Evolutionary conservation across 768 basidiomycete species (phyloP).

Genomic region (Amanita inopinata): DNA sequence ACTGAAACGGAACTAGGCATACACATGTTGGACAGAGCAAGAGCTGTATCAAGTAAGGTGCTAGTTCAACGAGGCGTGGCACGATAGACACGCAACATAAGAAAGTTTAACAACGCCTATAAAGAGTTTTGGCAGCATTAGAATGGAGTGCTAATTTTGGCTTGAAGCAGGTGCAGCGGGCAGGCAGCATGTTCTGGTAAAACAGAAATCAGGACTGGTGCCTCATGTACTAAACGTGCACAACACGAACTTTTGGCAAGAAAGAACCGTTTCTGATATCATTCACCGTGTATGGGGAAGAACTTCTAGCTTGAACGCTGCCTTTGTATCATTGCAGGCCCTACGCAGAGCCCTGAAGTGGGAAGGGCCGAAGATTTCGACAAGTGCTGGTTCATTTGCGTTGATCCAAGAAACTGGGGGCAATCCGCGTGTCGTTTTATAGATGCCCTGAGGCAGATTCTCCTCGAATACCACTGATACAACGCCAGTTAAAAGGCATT

Average conservation of each 20-base stretch:
- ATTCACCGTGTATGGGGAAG: constrained; percentile 23
- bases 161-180: neutral
- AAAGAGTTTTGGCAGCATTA: too few species aligned
- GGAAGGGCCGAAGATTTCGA: constrained; percentile 62
- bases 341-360: constrained; percentile 66
- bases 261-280: neutral
- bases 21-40: neutral
- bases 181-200: constrained; percentile 1
- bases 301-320: constrained; percentile 68
- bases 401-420: constrained; percentile 74
- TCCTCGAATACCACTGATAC: constrained; percentile 71
- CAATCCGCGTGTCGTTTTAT: constrained; percentile 68
- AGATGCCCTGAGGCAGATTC: constrained; percentile 54
- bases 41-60: neutral
- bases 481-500: constrained; percentile 65
- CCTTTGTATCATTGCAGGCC: constrained; percentile 61
- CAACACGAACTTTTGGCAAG: constrained; percentile 3
- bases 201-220: neutral
- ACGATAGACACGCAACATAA: neutral
- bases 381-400: constrained; percentile 54
- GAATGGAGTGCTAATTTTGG: neutral
- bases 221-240: constrained; percentile 6
- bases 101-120: too few species aligned
- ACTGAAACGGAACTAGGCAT: neutral
- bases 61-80: too few species aligned